Evolutionary conservation across 768 basidiomycete species (phyloP), one percentile per base, ranked within the genome.

Genomic region (Leucocoprinus leucothites): DNA sequence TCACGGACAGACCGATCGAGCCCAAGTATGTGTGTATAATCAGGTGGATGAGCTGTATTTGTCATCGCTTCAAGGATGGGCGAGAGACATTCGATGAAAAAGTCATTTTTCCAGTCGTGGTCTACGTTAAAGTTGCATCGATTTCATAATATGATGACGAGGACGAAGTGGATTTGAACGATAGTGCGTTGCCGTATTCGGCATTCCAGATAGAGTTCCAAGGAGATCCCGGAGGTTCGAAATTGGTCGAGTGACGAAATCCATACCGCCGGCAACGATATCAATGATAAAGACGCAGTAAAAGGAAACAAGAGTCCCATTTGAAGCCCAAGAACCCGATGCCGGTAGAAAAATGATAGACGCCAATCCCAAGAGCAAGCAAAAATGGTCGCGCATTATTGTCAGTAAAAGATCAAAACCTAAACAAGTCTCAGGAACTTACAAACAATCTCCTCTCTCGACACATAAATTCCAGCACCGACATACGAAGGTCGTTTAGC

Each of bases 81-180:
- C 8, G 80, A 77, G 56, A 87, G 72, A 66, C 86, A 86, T 28
- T 82, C 63, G 25, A 78, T 72, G 63, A 85, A 84, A 69, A 89
- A 88, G 0, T 72, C 68, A 60, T 84, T 81, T 61, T 86, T 86
- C 86, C 86, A 89, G 63, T 83, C 77, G 56, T 87, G 85, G 66
- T 87, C 86, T 87, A 62, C 49, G 59, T 48, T 16, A 31, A 2
- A 16, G 25, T 25, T 38, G 16, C 16, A n/a, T 9, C 38, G 16
- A 38, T 5, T 34, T 34, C 31, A 13, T 5, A 38, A 31, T 5
- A 31, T 5, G 11, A 11, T 31, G 31, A 11, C n/a, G n/a, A n/a
- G n/a, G n/a, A n/a, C n/a, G 31, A 31, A 11, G 11, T 31, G 5
- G 38, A 38, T 3, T 38, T 38, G 11, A 38, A 38, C 14, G 38